Evolutionary conservation across 352 stramenopile genomes (phyloP), one percentile per base, ranked within the genome.

Genomic region (Phytophthora agathidicida): DNA sequence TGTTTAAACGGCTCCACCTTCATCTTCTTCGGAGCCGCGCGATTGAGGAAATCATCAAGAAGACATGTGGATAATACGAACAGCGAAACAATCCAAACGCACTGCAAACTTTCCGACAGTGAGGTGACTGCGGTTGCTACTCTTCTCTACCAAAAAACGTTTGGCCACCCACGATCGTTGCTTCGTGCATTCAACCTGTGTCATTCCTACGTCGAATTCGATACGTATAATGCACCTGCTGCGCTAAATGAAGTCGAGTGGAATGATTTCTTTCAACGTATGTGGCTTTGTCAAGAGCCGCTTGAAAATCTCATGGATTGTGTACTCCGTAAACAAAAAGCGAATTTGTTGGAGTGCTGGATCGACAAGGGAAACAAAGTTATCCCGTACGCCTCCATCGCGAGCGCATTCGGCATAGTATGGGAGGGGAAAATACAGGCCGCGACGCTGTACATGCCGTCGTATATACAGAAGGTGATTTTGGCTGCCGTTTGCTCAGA

Each of bases 31-130:
- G 26, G n/a, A 5, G 24, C 1, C 7, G 2, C n/a, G 24, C 5
- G 7, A 48, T 48, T 9, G n/a, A 48, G n/a, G n/a, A 22, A 36
- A 48, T 48, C 4, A 17, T 48, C n/a, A n/a, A 48, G n/a, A 48
- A 48, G 2, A 26, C 24, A 2, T 33, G 16, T 28, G 24, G 24
- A 36, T 16, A 22, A 11, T 0, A n/a, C 8, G 6, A 24, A 48
- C 14, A 36, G 5, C 5, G 13, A 26, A 5, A 48, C 41, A n/a
- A 48, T 48, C 41, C 11, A 48, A n/a, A 16, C 33, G n/a, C n/a
- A 36, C n/a, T 48, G 3, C 16, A n/a, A 36, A 3, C 41, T 48
- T 35, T 5, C 19, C 16, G 27, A 24, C 16, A 19, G n/a, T n/a
- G n/a, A n/a, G n/a, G n/a, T n/a, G n/a, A n/a, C n/a, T n/a, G n/a